Base-by-base conservation (phyloP, 2,329 filamentous ascomycete species). In the Exophiala spinifera region DNA sequence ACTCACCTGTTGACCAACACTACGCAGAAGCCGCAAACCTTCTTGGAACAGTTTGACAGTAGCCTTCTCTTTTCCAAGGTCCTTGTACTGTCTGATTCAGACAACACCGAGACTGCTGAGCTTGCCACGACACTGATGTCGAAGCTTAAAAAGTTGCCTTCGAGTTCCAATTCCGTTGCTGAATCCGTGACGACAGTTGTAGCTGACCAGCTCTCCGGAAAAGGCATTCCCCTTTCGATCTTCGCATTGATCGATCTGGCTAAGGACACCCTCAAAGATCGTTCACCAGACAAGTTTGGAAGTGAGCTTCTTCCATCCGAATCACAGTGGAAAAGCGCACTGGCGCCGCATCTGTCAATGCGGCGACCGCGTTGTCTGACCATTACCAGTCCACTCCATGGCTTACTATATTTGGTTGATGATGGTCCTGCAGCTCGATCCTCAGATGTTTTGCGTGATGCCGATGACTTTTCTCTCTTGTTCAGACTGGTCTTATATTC, bases 401-500 rank as follows among this genome's bases (percentile, higher is more conserved):
- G 89, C 3, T 82, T 83, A 1, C 80, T 88, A 4, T 84, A 87
- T 60, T 72, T 96, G 2, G 76, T 87, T 0, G 67, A 73, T 10
- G 61, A 61, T 37, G 58, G 67, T 3, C 20, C 70, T 60, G 54
- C 66, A 49, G 53, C 67, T 17, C 46, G 57, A 37, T 53, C 65
- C 15, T 20, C 43, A 31, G 34, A 23, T 5, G 55, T 64, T 63
- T 42, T 70, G 20, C 58, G 68, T 79, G 91, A 96, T 66, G 74
- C 79, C 3, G 80, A 82, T 60, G 88, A 88, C 0, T 82, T 85
- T 28, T 89, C 89, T 1, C 76, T 88, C 50, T 83, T 89, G 1
- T 81, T 89, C 13, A 80, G 92, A 51, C 88, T 95, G 74, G 83
- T 86, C 1, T 76, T 86, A 46, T 96, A 91, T 67, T 80, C 83